These are phyloP conservation scores for Trametes cingulata DNA, from an alignment of 768 basidiomycete species.

Conservation along the genomic window DNA sequence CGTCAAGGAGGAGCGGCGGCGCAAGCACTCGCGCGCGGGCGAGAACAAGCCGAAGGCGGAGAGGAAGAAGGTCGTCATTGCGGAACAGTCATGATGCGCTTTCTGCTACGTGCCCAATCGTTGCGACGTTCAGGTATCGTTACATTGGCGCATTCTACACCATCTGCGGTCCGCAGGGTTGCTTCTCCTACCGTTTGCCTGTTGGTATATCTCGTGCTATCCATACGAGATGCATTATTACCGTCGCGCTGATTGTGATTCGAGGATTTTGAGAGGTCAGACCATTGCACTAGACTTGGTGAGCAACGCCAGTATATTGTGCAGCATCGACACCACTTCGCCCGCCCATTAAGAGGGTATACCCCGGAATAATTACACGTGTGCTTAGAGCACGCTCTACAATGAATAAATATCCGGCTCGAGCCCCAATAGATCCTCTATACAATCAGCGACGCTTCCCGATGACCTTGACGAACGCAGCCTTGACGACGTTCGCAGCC, in stretches of 20 bases:
- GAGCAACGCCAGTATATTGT: too few relatives aligned
- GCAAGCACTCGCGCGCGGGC: slow-evolving; percentile 86
- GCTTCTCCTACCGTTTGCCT: too few relatives aligned
- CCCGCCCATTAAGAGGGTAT: background rate
- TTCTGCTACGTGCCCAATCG: background rate
- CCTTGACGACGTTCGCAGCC: slow-evolving; percentile 73
- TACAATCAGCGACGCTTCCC: slow-evolving; percentile 50
- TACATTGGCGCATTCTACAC: too few relatives aligned
- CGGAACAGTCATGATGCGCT: slow-evolving; percentile 64
- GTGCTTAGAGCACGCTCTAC: background rate
- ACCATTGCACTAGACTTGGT: too few relatives aligned
- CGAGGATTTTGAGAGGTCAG: too few relatives aligned
- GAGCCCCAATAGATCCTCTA: background rate
- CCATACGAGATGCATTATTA: too few relatives aligned
- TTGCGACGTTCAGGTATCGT: too few relatives aligned
- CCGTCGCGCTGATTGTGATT: too few relatives aligned
- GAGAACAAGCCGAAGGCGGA: slow-evolving; percentile 88
- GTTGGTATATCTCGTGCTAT: too few relatives aligned
- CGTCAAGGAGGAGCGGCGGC: slow-evolving; percentile 91
- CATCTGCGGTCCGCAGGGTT: too few relatives aligned
- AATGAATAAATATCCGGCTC: background rate
- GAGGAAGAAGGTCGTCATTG: slow-evolving; percentile 83
- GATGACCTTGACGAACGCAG: slow-evolving; percentile 72
- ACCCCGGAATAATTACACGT: background rate
- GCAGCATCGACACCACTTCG: too few relatives aligned